Evolutionary conservation across 163 green algal genomes (phyloP), one percentile per base, ranked within the genome.

Genomic region (Trebouxia gelatinosa): DNA sequence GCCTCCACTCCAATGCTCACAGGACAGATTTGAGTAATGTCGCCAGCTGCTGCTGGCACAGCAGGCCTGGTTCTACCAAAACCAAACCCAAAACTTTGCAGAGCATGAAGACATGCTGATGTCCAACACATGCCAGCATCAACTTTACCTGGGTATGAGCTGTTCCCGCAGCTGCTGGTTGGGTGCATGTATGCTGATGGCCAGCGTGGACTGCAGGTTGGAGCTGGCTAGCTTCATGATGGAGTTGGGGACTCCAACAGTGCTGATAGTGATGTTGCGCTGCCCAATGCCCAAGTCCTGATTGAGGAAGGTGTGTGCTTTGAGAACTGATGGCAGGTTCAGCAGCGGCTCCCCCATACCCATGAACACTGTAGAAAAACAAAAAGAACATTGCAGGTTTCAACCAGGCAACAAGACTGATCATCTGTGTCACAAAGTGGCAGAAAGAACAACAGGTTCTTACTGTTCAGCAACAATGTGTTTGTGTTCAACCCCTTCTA

Each of bases 311-410:
- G 59, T 43, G 34, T 84, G 58, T 0, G 91, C 88, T 0, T 39
- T 48, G 21, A 94, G 39, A 19, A 98, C 95, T 28, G 78, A 75
- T 0, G 85, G 87, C 51, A 98, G 75, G 86, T 98, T 98, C 0
- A 99, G 90, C 80, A 98, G 82, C 35, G 95, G 95, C 89, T 99
- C 95, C 3, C 95, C 95, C 94, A 98, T 98, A 35, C 94, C 91
- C 89, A 93, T 94, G 75, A 89, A 92, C 64, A 94, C 90, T 87
- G 84, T 65, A 74, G 70, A 59, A 21, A 62, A 29, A 48, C 3
- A 58, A 1, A 9, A 54, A 23, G 43, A 23, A 54, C 43, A 54
- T 54, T 9, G 9, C 43, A 54, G n/a, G n/a, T n/a, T n/a, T n/a
- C n/a, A n/a, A n/a, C n/a, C n/a, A n/a, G n/a, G n/a, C n/a, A n/a